Percentiles rank a stretch among this genome's conserved stretches.
phyloP scores from a whole-genome alignment of 2,329 filamentous ascomycete genomes.

The Sporothrix pallida region DNA sequence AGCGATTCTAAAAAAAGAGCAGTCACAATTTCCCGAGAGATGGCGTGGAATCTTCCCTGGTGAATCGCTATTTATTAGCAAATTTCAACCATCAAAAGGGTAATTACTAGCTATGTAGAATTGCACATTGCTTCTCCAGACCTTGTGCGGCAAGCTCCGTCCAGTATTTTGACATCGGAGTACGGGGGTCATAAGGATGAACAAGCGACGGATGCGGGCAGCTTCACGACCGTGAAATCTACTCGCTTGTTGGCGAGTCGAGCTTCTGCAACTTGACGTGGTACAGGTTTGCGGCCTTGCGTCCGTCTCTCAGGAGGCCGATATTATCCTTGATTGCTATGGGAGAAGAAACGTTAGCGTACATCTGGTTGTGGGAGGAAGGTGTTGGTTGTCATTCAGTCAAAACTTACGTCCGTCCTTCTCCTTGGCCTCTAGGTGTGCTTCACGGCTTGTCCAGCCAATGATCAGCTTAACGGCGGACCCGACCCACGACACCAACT shows the following conservation, averaged over 20 bases:
- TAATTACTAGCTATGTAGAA: neutral
- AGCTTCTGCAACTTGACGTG: slow-evolving; percentile 31
- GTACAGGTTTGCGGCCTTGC: slow-evolving; percentile 28
- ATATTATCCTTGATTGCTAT: slow-evolving; percentile 32
- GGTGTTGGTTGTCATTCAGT: neutral
- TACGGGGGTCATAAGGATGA: neutral
- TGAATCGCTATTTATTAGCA: neutral
- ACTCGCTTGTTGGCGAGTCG: slow-evolving; percentile 17
- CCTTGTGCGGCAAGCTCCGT: neutral
- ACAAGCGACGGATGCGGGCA: neutral
- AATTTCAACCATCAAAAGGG: too few species aligned
- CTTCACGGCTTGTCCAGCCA: slow-evolving; percentile 40
- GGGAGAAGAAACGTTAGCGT: neutral
- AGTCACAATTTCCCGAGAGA: neutral
- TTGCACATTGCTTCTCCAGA: neutral
- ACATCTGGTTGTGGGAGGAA: neutral
- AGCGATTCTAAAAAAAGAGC: slow-evolving; percentile 21
- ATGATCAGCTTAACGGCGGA: slow-evolving; percentile 38
- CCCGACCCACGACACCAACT: slow-evolving; percentile 22
- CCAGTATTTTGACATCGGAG: neutral
- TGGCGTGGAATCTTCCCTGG: neutral
- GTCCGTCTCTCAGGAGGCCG: slow-evolving; percentile 12
- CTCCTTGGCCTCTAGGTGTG: slow-evolving; percentile 39
- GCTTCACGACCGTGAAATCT: neutral
- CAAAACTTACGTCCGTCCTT: slow-evolving; percentile 31